Conservation (phyloP, 805 yeast species). For the Kuraishia capsulata region DNA sequence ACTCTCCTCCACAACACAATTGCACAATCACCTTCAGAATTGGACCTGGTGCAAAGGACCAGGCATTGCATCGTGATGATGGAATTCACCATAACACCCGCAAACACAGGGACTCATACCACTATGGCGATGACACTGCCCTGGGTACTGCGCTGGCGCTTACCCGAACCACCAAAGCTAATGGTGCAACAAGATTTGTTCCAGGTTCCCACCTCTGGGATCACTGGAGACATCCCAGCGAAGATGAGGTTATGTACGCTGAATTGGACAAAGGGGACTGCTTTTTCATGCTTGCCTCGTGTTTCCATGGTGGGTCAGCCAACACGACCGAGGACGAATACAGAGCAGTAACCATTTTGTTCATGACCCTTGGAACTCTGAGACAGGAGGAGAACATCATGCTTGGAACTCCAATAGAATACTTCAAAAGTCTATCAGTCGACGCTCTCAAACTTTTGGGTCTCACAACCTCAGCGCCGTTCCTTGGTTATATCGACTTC, state of each 20-base stretch:
- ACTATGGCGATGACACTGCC: slow-evolving; percentile 12
- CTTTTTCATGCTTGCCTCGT: no score
- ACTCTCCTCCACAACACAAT: slow-evolving; percentile 10
- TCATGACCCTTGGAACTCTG: no score
- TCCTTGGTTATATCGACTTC: slow-evolving; percentile 7
- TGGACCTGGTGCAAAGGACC: slow-evolving; percentile 15
- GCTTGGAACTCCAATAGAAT: slow-evolving; percentile 12
- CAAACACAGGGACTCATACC: slow-evolving; percentile 7
- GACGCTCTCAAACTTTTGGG: slow-evolving; percentile 11
- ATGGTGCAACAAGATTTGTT: slow-evolving; percentile 21
- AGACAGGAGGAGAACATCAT: slow-evolving; percentile 22
- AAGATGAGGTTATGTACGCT: slow-evolving; percentile 12
- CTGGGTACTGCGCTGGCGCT: slow-evolving; percentile 13
- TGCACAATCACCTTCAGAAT: slow-evolving; percentile 12
- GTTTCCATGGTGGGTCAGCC: no score
- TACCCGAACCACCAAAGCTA: slow-evolving; percentile 11
- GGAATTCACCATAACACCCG: slow-evolving; percentile 13
- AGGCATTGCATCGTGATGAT: slow-evolving; percentile 16
- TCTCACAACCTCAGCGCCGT: slow-evolving; percentile 11
- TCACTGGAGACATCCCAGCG: slow-evolving; percentile 13
- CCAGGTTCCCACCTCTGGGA: slow-evolving; percentile 25
- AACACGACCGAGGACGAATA: no score
- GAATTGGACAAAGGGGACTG: slow-evolving; percentile 23
- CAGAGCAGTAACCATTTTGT: no score
- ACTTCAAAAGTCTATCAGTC: slow-evolving; percentile 10